phyloP scores from a whole-genome alignment of 768 basidiomycete species.

The Dacryopinax primogenitus region DNA sequence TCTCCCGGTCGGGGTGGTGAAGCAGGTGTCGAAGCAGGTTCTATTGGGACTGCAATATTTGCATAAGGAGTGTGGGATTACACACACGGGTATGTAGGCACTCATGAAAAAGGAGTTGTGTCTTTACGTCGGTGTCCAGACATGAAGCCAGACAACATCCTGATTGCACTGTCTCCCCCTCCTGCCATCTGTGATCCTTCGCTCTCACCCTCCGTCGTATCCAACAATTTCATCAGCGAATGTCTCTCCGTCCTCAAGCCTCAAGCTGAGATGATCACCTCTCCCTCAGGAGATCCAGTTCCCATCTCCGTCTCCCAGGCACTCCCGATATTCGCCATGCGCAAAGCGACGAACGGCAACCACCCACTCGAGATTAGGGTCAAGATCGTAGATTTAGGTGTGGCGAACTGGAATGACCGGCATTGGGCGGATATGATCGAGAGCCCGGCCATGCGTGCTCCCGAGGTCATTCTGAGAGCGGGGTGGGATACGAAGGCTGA shows the following conservation, averaged over 20 bases:
- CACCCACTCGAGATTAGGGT: not conserved
- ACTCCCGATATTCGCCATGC: constrained; percentile 11
- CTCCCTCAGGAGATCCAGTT: not conserved
- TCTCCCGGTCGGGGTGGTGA: constrained; percentile 54
- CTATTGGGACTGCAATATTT: constrained; percentile 82
- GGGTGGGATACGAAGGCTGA: constrained; percentile 16
- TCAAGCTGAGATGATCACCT: not conserved
- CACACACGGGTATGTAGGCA: constrained; percentile 48
- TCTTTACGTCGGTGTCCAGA: constrained; percentile 26
- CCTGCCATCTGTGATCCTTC: not conserved
- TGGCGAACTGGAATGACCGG: not conserved
- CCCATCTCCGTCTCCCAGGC: constrained; percentile 8
- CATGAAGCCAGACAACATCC: constrained; percentile 89
- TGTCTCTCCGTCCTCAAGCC: not conserved
- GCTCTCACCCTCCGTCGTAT: not conserved
- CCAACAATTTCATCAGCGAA: not conserved
- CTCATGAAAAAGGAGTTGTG: not conserved
- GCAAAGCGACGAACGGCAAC: not conserved
- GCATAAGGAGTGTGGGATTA: constrained; percentile 82
- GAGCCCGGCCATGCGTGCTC: constrained; percentile 12
- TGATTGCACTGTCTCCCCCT: constrained; percentile 27
- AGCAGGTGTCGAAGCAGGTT: constrained; percentile 73
- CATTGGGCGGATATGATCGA: constrained; percentile 2
- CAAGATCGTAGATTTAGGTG: constrained; percentile 3
- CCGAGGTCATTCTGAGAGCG: constrained; percentile 13